Percentiles rank a stretch among this genome's conserved stretches.
Conservation (phyloP, 768 basidiomycete genomes). For the Suillus cothurnatus region DNA sequence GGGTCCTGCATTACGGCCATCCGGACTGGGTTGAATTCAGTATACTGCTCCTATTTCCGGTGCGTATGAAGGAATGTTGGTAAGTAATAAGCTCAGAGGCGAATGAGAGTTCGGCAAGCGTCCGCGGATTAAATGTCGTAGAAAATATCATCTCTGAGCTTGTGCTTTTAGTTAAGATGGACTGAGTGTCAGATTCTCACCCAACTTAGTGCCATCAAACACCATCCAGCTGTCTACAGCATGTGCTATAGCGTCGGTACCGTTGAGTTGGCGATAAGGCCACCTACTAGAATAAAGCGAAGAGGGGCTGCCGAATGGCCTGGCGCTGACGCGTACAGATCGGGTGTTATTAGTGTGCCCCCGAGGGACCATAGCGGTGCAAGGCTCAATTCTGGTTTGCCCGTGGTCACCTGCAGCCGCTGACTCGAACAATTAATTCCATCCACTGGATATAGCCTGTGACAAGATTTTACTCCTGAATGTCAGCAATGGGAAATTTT, state of each 20-base stretch:
- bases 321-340: conserved; percentile 35
- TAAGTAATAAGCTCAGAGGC: conserved; percentile 62
- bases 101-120: conserved; percentile 49
- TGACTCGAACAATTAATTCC: conserved; percentile 46
- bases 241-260: conserved; percentile 42
- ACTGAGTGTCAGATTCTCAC: conserved; percentile 33
- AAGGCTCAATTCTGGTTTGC: conserved; percentile 43
- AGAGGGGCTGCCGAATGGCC: conserved; percentile 49
- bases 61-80: conserved; percentile 67
- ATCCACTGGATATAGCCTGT: conserved; percentile 41
- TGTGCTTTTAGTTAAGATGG: background rate
- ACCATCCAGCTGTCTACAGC: conserved; percentile 71
- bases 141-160: conserved; percentile 22
- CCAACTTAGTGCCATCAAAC: conserved; percentile 64
- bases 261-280: conserved; percentile 58
- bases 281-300: conserved; percentile 40
- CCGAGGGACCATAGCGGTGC: background rate
- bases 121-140: conserved; percentile 48
- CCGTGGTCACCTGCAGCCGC: conserved; percentile 47
- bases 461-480: conserved; percentile 39
- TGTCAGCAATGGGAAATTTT: conserved; percentile 49
- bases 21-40: conserved; percentile 29
- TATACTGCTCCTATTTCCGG: conserved; percentile 50
- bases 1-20: conserved; percentile 48
- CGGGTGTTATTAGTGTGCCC: background rate